Conservation (phyloP, 2,329 filamentous ascomycete species). For the Dactylella cylindrospora region DNA sequence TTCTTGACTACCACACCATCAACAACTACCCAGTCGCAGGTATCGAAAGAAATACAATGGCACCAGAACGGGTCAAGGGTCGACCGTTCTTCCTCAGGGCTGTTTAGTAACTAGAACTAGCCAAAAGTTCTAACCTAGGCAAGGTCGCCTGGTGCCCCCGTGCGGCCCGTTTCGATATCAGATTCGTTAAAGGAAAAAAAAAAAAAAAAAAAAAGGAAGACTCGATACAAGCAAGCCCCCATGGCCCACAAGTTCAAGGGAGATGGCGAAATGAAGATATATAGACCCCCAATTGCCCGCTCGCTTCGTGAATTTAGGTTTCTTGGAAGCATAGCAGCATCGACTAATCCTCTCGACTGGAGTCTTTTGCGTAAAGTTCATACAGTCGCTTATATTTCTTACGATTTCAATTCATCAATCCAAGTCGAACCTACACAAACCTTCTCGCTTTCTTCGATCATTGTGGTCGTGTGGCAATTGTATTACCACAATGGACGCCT, state of each 20-base stretch:
- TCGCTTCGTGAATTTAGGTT: slow-evolving; percentile 40
- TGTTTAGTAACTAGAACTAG: slow-evolving; percentile 16
- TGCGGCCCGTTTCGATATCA: slow-evolving; percentile 23
- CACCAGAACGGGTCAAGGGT: slow-evolving; percentile 18
- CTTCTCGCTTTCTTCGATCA: slow-evolving; percentile 7
- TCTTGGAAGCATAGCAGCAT: slow-evolving; percentile 32
- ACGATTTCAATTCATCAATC: slow-evolving; percentile 5
- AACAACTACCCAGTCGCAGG: slow-evolving; percentile 4
- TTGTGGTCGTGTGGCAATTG: too few species aligned
- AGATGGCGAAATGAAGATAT: slow-evolving; percentile 37
- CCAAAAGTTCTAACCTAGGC: slow-evolving; percentile 22
- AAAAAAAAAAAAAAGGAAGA: slow-evolving; percentile 10
- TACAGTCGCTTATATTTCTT: slow-evolving; percentile 16
- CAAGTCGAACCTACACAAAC: not conserved
- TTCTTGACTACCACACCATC: not conserved
- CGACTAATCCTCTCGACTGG: slow-evolving; percentile 33
- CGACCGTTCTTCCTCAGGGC: slow-evolving; percentile 35
- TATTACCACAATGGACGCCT: slow-evolving; percentile 30
- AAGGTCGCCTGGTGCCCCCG: slow-evolving; percentile 12
- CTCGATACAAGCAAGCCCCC: slow-evolving; percentile 7
- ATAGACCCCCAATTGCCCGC: slow-evolving; percentile 40
- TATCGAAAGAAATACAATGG: slow-evolving; percentile 20
- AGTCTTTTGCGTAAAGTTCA: slow-evolving; percentile 32
- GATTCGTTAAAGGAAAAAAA: slow-evolving; percentile 1
- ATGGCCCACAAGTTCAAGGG: slow-evolving; percentile 26